Conservation (phyloP, 208 protist species). For the Trypanosoma scelopori region DNA sequence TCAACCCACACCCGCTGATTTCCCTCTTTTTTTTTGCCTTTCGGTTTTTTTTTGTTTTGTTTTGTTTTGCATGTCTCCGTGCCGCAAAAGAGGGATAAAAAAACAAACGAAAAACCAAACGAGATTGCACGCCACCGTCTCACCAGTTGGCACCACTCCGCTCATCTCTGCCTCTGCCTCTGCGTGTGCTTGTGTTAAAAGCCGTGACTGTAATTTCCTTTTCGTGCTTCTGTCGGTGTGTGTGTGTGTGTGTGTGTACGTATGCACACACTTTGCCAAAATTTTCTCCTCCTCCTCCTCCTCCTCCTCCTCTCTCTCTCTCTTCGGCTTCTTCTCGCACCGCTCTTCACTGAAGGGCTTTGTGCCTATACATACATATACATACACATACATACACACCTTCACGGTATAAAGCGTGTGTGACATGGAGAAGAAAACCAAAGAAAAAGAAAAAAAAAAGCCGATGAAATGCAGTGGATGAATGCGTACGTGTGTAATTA, state of each 20-base stretch:
- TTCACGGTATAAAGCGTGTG: neutral
- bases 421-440: no score
- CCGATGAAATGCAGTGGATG: no score
- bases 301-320: neutral
- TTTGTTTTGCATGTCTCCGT: no score
- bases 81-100: no score
- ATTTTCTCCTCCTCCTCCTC: no score
- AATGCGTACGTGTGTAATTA: no score
- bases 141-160: neutral
- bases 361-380: neutral
- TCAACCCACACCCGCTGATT: no score
- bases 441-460: no score
- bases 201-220: neutral
- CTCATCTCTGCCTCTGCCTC: slow-evolving; percentile 4
- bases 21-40: no score
- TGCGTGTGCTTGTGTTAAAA: neutral
- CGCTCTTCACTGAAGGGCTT: neutral
- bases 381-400: neutral
- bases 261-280: neutral
- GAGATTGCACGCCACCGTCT: neutral
- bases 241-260: slow-evolving; percentile 1
- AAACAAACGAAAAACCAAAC: no score
- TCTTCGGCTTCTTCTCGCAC: neutral
- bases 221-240: neutral
- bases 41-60: no score